Base-by-base conservation (phyloP, 2,329 filamentous ascomycete genomes). In the Venturia asperata region DNA sequence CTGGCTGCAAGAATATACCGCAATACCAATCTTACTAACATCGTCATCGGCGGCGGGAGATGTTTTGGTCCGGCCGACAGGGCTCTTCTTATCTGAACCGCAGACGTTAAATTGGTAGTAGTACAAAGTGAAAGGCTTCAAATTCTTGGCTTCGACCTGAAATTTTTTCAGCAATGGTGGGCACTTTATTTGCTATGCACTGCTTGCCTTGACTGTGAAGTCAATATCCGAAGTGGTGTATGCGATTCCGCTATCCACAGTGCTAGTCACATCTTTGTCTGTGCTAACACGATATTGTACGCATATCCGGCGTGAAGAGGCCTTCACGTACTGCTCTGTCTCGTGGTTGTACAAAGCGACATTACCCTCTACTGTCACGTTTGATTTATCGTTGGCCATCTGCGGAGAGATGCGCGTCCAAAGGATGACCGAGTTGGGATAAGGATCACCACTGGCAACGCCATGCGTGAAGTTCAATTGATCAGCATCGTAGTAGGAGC, bases 201-300 rank as follows among this genome's bases (percentile, higher is more conserved):
- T 61, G 11, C 58, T 6, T 42, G 85, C 85, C 80, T 90, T 90
- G 67, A 91, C 78, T 0, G 88, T 91, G 71, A 87, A 91, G 71
- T 91, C 89, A 58, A 91, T 83, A 71, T 91, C 88, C 0, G 84
- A 87, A 42, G 82, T 88, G 0, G 88, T 91, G 71, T 86, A 90
- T 0, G 82, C 86, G 43, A 76, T 82, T 5, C 88, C 88, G 1
- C 77, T 78, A 62, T 82, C 78, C 1, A 84, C 83, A 9, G 83
- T 76, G 1, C 77, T 74, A 34, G 83, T 77, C n/a, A 77, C 73
- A 62, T 79, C 71, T 15, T 37, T 37, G 68, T 82, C 80, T 21
- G 76, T 75, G 17, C 80, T 79, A n/a, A 90, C 82, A 66, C 81
- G 82, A 79, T 85, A 91, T 42, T 86, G 80, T 0, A 90, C 81